phyloP scores from a whole-genome alignment of 2,329 filamentous ascomycete species.

The Talaromyces islandicus region DNA sequence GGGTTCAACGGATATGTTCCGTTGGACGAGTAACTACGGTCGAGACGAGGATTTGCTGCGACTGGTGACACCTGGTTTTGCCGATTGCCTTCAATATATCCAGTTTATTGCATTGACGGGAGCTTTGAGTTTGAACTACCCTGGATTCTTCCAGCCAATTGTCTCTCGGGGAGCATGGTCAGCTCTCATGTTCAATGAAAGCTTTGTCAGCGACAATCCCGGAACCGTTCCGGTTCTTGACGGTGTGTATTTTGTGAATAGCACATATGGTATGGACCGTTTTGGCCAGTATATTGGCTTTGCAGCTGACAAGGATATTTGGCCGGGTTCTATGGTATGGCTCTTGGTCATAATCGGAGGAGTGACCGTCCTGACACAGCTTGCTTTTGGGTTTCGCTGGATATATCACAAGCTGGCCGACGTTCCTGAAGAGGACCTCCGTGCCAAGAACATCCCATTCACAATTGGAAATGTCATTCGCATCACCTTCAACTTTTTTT shows the following conservation, averaged over 20 bases:
- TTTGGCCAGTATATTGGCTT: conserved; percentile 81
- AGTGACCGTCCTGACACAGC: conserved; percentile 64
- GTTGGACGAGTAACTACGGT: conserved; percentile 97
- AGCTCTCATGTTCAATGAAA: conserved; percentile 85
- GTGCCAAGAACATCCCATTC: conserved; percentile 88
- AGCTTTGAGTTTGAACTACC: conserved; percentile 80
- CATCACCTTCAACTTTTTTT: conserved; percentile 85
- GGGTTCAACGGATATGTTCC: conserved; percentile 84
- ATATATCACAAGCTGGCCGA: conserved; percentile 64
- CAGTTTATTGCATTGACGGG: conserved; percentile 88
- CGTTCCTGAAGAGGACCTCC: conserved; percentile 76
- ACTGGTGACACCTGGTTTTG: conserved; percentile 90
- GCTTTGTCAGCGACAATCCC: conserved; percentile 65
- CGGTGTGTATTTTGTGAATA: conserved; percentile 78
- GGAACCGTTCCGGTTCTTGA: conserved; percentile 66
- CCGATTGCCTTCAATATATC: conserved; percentile 93
- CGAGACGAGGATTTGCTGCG: conserved; percentile 86
- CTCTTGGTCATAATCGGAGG: conserved; percentile 68
- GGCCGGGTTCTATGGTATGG: conserved; percentile 92
- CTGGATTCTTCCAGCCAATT: conserved; percentile 89
- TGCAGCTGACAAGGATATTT: conserved; percentile 69
- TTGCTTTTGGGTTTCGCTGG: conserved; percentile 73
- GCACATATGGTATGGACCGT: conserved; percentile 70
- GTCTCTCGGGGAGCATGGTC: conserved; percentile 88
- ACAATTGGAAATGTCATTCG: conserved; percentile 72